Base-by-base conservation (phyloP, 2,329 filamentous ascomycete genomes). In the Cryphonectria radicalis region DNA sequence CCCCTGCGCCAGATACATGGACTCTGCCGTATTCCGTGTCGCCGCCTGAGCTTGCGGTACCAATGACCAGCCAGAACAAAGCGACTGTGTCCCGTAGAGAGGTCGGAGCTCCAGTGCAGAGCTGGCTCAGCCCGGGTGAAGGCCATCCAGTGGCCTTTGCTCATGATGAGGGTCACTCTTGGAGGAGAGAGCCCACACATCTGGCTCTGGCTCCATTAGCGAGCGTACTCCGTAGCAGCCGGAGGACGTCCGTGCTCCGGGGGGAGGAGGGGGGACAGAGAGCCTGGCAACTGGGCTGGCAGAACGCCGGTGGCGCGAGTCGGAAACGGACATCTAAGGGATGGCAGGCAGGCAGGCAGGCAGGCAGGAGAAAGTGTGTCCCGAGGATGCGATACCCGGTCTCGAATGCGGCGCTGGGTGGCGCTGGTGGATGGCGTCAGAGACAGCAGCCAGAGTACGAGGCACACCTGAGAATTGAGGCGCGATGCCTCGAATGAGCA, bases 401-500 rank as follows among this genome's bases (percentile, higher is more conserved):
- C 59, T 62, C 59, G 11, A 62, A 22, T n/a, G 59, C 32, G 35
- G 59, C 59, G 25, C 35, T 37, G 32, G 32, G 35, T 62, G 59
- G 59, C 32, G 35, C 55, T 59, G 59, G 35, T 62, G 59, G 59
- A 62, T 62, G 59, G 59, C 59, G 35, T 40, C 35, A 59, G 59
- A 65, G 59, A 53, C 63, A 46, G 63, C 42, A n/a, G 46, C 19
- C 46, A 50, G 43, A n/a, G 25, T 25, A 32, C 22, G 63, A 65
- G 28, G 40, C 63, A 22, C 43, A 53, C n/a, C 17, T n/a, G 42
- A 32, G 28, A 43, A n/a, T 8, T 50, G 63, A 65, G 43, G 63
- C 42, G 63, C 63, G 43, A 50, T 19, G 37, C n/a, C 63, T 65
- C 42, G 43, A 65, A 35, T 65, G 63, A 65, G 32, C 25, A 50